A percentile compares a stretch with the other conserved stretches of the same genome.
These are phyloP conservation scores for Aspergillus olivimuriae DNA, from an alignment of 495 filamentous ascomycete genomes.

Conservation along the genomic window DNA sequence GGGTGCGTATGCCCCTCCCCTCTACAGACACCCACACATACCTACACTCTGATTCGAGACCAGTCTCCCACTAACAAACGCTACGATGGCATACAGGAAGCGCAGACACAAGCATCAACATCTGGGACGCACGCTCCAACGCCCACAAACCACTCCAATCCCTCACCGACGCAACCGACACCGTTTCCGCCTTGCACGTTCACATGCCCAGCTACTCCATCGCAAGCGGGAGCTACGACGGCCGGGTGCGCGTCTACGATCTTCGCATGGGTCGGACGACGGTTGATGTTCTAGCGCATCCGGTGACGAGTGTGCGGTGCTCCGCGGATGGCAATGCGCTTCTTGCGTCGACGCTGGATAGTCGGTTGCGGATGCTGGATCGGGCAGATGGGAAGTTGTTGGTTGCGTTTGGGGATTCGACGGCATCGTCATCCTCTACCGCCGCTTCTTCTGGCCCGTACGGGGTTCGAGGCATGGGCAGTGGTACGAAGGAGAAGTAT, in stretches of 20 bases:
- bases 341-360: constrained; percentile 72
- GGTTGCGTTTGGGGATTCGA: constrained; percentile 55
- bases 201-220: constrained; percentile 39
- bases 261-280: constrained; percentile 69
- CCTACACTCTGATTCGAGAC: no score
- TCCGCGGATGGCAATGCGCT: constrained; percentile 67
- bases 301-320: constrained; percentile 60
- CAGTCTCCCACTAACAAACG: no score
- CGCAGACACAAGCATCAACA: constrained; percentile 72
- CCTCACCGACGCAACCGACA: constrained; percentile 72
- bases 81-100: no score
- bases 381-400: constrained; percentile 65
- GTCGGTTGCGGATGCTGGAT: constrained; percentile 75
- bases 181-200: constrained; percentile 54
- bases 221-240: constrained; percentile 74
- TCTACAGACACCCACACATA: background rate
- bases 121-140: constrained; percentile 73
- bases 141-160: constrained; percentile 67
- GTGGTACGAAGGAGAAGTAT: constrained; percentile 26
- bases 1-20: constrained; percentile 29
- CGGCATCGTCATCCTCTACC: no score
- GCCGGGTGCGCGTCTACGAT: constrained; percentile 77
- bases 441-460: no score
- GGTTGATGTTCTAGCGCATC: constrained; percentile 57
- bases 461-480: background rate